Base-by-base conservation (phyloP, 139 green algal species). In the Coccomyxa sp. region DNA sequence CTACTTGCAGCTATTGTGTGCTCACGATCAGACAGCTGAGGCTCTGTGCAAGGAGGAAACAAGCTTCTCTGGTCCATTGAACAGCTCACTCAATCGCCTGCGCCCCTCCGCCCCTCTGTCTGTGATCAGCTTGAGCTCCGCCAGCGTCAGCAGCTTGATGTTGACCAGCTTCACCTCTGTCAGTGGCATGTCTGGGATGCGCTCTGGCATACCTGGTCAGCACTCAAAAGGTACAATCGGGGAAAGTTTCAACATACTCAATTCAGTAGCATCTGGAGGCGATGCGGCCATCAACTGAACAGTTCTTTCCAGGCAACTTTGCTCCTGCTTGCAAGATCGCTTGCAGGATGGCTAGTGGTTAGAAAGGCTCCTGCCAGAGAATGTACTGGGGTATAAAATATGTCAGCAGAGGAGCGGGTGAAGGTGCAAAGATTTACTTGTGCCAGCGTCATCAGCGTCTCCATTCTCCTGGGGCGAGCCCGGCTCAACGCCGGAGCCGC, bases 121-220 rank as follows among this genome's bases (percentile, higher is more conserved):
- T 13, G 90, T 92, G 79, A 93, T 93, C 0, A 92, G 79, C 81
- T 88, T 86, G 58, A 93, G 77, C 84, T 93, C 90, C 16, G 82
- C 45, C 32, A 93, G 87, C 23, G 85, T 87, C 58, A 93, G 86
- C 77, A 93, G 90, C 83, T 93, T 93, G 83, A 93, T 91, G 85
- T 90, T 93, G n/a, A 93, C 87, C 16, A 93, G 81, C 18, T 81
- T 66, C 45, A 93, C 90, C 27, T 93, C 90, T 0, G 90, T 92
- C 16, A 93, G 80, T 28, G 90, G 90, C 86, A 90, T 92, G 77
- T 82, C 84, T 0, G 86, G 83, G 63, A 93, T 88, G 14, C 71
- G 81, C 25, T 91, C 83, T 0, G 90, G 88, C 30, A 92, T 71
- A n/a, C 45, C 86, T 90, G 86, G 68, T 12, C 23, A 21, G 71